Conservation (phyloP, 306 rosid species). For the Castanea sativa region DNA sequence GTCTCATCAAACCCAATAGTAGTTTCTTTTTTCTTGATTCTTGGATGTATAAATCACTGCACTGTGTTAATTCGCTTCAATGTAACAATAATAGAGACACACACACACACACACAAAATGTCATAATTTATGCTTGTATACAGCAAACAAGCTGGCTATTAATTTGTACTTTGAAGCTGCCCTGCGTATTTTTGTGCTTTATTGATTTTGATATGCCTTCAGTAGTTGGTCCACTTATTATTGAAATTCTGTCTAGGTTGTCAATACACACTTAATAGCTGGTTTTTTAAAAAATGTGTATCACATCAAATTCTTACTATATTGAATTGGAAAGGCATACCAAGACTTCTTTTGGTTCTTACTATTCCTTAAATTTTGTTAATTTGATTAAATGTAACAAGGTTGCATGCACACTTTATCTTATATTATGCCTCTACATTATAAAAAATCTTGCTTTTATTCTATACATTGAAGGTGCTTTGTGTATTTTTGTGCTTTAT, state of each 20-base stretch:
- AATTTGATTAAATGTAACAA: background rate
- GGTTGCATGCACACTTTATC: background rate
- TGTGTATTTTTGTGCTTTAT: constrained; percentile 4
- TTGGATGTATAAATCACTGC: background rate
- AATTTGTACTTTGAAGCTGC: too few relatives aligned
- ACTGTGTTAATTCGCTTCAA: background rate
- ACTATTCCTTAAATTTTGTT: background rate
- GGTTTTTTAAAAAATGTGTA: too few relatives aligned
- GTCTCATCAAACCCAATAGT: constrained; percentile 4
- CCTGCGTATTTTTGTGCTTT: too few relatives aligned
- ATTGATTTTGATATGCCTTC: too few relatives aligned
- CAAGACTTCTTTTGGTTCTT: too few relatives aligned
- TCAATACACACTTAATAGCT: too few relatives aligned
- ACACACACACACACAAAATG: too few relatives aligned
- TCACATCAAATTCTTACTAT: too few relatives aligned
- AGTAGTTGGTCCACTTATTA: background rate
- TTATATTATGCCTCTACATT: background rate
- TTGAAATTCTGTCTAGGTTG: background rate
- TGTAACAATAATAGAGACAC: constrained; percentile 3
- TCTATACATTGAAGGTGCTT: background rate
- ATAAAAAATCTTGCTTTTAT: too few relatives aligned
- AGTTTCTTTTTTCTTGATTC: background rate
- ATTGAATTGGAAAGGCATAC: too few relatives aligned
- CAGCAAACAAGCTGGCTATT: too few relatives aligned
- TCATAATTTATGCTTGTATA: too few relatives aligned